Evolutionary conservation across 202 grass and related monocot species (phyloP).

Genomic region (Musa balbisiana): DNA sequence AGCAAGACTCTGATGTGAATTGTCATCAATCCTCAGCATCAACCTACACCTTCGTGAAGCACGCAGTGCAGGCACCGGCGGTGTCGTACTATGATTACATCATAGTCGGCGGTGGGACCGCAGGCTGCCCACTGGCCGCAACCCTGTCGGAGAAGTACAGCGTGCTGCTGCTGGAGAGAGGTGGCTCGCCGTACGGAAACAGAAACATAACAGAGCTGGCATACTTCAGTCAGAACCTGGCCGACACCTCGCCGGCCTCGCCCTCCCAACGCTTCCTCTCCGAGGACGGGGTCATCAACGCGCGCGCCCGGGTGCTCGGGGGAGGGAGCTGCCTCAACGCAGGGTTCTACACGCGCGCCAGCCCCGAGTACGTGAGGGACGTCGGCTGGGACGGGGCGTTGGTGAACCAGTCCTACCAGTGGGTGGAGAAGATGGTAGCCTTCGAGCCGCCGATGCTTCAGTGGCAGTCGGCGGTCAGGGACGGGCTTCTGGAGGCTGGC

Average conservation of each 20-base stretch:
- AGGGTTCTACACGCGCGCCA: constrained; percentile 8
- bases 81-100: constrained; percentile 7
- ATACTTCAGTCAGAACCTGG: not conserved
- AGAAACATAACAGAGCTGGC: not conserved
- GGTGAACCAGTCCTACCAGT: constrained; percentile 16
- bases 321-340: constrained; percentile 2
- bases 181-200: not conserved
- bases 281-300: constrained; percentile 2
- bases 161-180: constrained; percentile 6
- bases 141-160: constrained; percentile 2
- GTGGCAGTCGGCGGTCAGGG: constrained; percentile 53
- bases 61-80: not conserved
- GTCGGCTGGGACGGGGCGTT: not conserved
- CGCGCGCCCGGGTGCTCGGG: not conserved
- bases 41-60: not conserved
- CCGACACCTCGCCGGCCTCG: not conserved
- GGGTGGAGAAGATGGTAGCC: constrained; percentile 65
- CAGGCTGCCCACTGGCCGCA: not conserved
- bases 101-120: not conserved
- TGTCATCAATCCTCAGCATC: not conserved
- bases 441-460: constrained; percentile 45
- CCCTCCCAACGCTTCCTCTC: constrained; percentile 2
- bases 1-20: not conserved
- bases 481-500: constrained; percentile 55
- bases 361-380: not conserved